Percentiles rank a stretch among this genome's conserved stretches.
Conservation (phyloP, 441 rosid genomes). For the Cnidoscolus chayamansa region DNA sequence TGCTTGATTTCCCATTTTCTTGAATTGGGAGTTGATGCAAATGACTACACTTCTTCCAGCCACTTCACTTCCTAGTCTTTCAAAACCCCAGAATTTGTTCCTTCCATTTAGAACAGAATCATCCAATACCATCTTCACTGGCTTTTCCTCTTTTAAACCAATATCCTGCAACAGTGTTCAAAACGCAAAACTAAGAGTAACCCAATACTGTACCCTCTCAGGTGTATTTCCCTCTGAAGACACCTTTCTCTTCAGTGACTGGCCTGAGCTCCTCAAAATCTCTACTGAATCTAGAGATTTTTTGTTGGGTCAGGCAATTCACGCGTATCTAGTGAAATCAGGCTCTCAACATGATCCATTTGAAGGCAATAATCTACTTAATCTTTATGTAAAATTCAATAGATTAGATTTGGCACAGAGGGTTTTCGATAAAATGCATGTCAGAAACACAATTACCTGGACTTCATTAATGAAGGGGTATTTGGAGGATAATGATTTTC, state of each 20-base stretch:
- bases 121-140: not conserved
- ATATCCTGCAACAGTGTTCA: not conserved
- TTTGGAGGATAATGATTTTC: conserved; percentile 25
- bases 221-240: conserved; percentile 11
- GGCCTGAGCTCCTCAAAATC: conserved; percentile 36
- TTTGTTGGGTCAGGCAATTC: conserved; percentile 9
- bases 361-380: conserved; percentile 28
- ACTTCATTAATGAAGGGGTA: conserved; percentile 34
- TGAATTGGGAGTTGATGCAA: not conserved
- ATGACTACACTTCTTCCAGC: not conserved
- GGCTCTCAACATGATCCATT: conserved; percentile 16
- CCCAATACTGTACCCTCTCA: not conserved
- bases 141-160: conserved; percentile 1
- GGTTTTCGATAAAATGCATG: conserved; percentile 33
- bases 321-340: conserved; percentile 3
- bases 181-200: not conserved
- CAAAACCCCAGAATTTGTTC: conserved; percentile 4
- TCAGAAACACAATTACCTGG: conserved; percentile 31
- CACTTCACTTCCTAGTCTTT: not conserved
- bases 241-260: conserved; percentile 20
- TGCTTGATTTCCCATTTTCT: too few relatives aligned
- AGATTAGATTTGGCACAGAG: conserved; percentile 22
- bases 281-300: conserved; percentile 27
- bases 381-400: conserved; percentile 20
- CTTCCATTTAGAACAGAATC: not conserved